Conservation (phyloP, 2,329 filamentous ascomycete genomes). For the Fonsecaea nubica region DNA sequence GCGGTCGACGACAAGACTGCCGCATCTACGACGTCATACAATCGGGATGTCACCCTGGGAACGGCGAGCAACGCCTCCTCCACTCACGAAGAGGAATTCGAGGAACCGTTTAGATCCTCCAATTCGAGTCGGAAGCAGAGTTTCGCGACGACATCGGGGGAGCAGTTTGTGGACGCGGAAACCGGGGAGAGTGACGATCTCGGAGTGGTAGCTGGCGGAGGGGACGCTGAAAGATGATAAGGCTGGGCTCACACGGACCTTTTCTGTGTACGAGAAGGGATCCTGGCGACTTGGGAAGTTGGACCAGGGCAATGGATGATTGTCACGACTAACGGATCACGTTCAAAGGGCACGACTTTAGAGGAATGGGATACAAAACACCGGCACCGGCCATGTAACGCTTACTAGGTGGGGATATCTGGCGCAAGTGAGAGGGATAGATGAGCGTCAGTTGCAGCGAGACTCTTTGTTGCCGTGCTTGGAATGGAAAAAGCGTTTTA, state of each 20-base stretch:
- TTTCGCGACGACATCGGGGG: slow-evolving; percentile 31
- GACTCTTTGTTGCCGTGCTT: not conserved
- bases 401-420: not conserved
- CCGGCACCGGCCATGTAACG: not conserved
- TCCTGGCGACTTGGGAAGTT: not conserved
- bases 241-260: not conserved
- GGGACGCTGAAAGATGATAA: not conserved
- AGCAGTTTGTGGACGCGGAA: slow-evolving; percentile 37
- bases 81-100: slow-evolving; percentile 13
- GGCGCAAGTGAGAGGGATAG: not conserved
- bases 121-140: slow-evolving; percentile 30
- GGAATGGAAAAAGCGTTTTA: not conserved
- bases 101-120: slow-evolving; percentile 23
- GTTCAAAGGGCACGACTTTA: slow-evolving; percentile 7
- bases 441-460: slow-evolving; percentile 1
- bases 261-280: not conserved
- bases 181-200: slow-evolving; percentile 20
- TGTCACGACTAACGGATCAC: slow-evolving; percentile 7
- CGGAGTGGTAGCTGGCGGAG: not conserved
- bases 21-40: not conserved
- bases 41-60: slow-evolving; percentile 20
- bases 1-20: slow-evolving; percentile 3
- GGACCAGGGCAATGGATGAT: not conserved
- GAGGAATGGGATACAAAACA: not conserved
- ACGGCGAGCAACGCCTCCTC: slow-evolving; percentile 19